Evolutionary conservation across 1,139 yeast species (phyloP), one percentile per base, ranked within the genome.

Genomic region (Yamadazyma buinensis): DNA sequence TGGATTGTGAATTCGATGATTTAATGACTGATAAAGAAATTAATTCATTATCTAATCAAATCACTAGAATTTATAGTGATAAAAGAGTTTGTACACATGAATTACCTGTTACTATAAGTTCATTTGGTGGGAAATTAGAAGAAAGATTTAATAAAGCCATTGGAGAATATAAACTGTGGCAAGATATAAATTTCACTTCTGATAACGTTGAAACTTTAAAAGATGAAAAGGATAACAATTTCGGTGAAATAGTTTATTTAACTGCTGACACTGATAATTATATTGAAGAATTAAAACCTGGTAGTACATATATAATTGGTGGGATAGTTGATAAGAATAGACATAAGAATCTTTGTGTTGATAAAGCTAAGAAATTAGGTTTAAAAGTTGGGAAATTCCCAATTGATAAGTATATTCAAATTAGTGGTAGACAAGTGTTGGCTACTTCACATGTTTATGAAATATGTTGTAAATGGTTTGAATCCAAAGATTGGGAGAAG

Each of bases 281-380:
- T 26, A 72, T 74, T 15, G 60, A 84, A 23, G 75, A 73, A 14
- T 63, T 92, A 33, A 80, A 82, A 41, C 76, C 80, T 4, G 82
- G 80, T 5, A 71, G 72, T 55, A 84, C 94, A 0, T 92, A 92
- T 49, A 76, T 90, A 30, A 80, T 92, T 35, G 98, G 98, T 8
- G 98, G 98, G 0, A 90, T 92, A 36, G 97, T 92, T 7, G 98
- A 92, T 57, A 92, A 90, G 58, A 95, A 95, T 44, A 74, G 97
- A 47, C 84, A 92, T 64, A 90, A 90, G 59, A 69, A 72, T 42
- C 61, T 92, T 33, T 92, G 98, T 58, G 71, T 77, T 37, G 73
- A 84, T 45, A 92, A 90, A 57, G 98, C 98, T 1, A 72, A 78
- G 45, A 63, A 69, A 41, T 64, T 85, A 47, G 88, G 88, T 0